Conservation (phyloP, 2,329 filamentous ascomycete genomes). For the Aspergillus hortae region DNA sequence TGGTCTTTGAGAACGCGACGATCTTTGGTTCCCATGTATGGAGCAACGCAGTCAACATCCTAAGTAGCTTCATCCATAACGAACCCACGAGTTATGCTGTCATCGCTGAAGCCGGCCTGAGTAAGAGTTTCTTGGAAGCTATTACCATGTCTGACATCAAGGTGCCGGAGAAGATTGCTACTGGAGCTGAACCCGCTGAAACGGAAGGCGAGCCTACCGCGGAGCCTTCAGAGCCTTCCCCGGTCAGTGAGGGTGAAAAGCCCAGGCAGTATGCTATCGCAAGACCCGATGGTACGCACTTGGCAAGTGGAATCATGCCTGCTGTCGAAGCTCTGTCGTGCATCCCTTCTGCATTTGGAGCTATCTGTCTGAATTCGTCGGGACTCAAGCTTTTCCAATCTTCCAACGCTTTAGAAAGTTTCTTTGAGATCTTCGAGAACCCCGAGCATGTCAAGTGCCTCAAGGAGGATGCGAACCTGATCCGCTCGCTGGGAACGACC, state of each 20-base stretch:
- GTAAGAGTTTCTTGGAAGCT: slow-evolving; percentile 78
- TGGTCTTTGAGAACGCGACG: slow-evolving; percentile 74
- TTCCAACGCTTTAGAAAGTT: slow-evolving; percentile 78
- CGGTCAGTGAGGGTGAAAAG: slow-evolving; percentile 19
- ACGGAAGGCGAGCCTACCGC: slow-evolving; percentile 29
- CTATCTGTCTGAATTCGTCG: slow-evolving; percentile 84
- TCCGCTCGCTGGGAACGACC: slow-evolving; percentile 70
- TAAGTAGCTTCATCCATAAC: slow-evolving; percentile 97
- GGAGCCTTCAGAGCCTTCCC: slow-evolving; percentile 26
- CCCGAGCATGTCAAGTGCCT: slow-evolving; percentile 82
- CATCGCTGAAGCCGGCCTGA: slow-evolving; percentile 89
- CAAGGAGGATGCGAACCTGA: slow-evolving; percentile 68
- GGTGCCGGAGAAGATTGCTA: slow-evolving; percentile 27
- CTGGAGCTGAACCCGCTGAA: slow-evolving; percentile 24
- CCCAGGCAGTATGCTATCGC: slow-evolving; percentile 28
- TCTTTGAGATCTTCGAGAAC: slow-evolving; percentile 96
- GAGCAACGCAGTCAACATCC: slow-evolving; percentile 87
- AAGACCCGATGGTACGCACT: slow-evolving; percentile 27
- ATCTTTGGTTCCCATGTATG: slow-evolving; percentile 90
- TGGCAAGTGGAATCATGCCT: slow-evolving; percentile 74
- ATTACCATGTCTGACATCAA: slow-evolving; percentile 55
- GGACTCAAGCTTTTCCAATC: slow-evolving; percentile 84
- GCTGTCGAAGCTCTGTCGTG: slow-evolving; percentile 83
- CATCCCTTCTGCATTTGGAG: slow-evolving; percentile 83
- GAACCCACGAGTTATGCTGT: slow-evolving; percentile 96